These are phyloP conservation scores for Gossypium stocksii DNA, from an alignment of 345 rosid species.

Conservation along the genomic window DNA sequence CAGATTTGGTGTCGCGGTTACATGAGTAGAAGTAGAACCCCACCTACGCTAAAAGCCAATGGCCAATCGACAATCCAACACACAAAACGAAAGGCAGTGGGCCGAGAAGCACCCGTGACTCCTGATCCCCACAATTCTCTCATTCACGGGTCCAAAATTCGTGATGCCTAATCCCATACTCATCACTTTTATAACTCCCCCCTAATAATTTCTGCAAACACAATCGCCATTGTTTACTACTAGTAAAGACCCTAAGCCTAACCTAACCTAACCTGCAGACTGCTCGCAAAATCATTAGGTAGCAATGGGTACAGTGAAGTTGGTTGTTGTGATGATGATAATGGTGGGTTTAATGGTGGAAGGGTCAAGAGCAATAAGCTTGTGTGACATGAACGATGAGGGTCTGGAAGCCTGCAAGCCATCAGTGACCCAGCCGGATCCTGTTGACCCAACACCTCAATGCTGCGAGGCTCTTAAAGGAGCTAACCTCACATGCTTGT, in stretches of 20 bases:
- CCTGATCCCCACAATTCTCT: conserved; percentile 24
- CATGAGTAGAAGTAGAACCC: too few relatives aligned
- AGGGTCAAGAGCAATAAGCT: conserved; percentile 25
- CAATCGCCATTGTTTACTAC: not conserved
- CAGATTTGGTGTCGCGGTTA: too few relatives aligned
- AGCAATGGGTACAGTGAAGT: not conserved
- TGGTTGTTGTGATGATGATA: conserved; percentile 9
- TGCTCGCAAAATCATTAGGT: too few relatives aligned
- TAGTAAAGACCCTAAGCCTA: too few relatives aligned
- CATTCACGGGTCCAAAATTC: conserved; percentile 27
- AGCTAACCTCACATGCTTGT: conserved; percentile 56
- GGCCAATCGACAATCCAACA: not conserved
- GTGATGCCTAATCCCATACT: conserved; percentile 8
- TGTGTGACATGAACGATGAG: conserved; percentile 46
- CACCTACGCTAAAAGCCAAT: too few relatives aligned
- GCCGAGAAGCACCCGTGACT: conserved; percentile 22
- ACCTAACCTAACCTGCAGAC: not conserved
- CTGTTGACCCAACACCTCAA: conserved; percentile 39
- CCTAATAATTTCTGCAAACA: not conserved
- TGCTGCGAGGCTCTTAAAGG: conserved; percentile 53
- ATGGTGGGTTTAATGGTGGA: conserved; percentile 5
- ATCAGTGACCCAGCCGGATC: conserved; percentile 45
- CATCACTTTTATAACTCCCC: not conserved
- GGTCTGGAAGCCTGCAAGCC: conserved; percentile 58
- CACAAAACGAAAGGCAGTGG: not conserved